Evolutionary conservation across 2,329 filamentous ascomycete genomes (phyloP), one percentile per base, ranked within the genome.

Genomic region (Ceratocystis eucalypticola): DNA sequence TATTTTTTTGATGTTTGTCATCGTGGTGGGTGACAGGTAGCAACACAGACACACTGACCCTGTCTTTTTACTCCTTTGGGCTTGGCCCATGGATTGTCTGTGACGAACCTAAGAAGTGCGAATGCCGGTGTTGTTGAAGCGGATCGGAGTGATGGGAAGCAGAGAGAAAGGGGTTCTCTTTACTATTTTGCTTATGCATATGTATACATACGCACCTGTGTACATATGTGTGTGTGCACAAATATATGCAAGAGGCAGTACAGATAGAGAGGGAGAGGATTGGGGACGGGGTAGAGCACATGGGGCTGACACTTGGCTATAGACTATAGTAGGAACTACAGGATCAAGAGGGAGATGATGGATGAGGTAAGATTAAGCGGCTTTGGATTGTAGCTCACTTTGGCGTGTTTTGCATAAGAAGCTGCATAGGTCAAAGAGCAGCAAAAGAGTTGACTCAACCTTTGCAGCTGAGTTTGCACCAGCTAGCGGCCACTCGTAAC

Each of bases 21-120:
- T 17, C 44, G 41, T 41, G 61, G 28, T n/a, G 28, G 25, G 61
- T 22, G 22, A 63, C 25, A 20, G 61, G 17, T 45, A 50, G 44
- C 46, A 63, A 59, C 55, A 22, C 61, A 50, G 61, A 33, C 61
- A 59, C 53, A 57, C 17, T 57, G 53, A 57, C 55, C 55, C 55
- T 59, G 20, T 17, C 55, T 63, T 53, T 62, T 62, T 62, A 44
- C 55, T 37, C 55, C 55, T 59, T 59, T 37, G 7, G 55, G 55
- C 55, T 33, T 30, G 55, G 55, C 28, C 15, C 3, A 37, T 59
- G 15, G 28, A 59, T 3, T 59, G 28, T n/a, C n/a, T 59, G 28
- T 37, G 55, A 59, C 28, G 55, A 59, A 30, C 55, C 17, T 37
- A 33, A 59, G 33, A 30, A 59, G 28, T 37, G 55, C 55, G 55